Evolutionary conservation across 805 yeast genomes (phyloP).

Genomic region (Metschnikowia anglica): DNA sequence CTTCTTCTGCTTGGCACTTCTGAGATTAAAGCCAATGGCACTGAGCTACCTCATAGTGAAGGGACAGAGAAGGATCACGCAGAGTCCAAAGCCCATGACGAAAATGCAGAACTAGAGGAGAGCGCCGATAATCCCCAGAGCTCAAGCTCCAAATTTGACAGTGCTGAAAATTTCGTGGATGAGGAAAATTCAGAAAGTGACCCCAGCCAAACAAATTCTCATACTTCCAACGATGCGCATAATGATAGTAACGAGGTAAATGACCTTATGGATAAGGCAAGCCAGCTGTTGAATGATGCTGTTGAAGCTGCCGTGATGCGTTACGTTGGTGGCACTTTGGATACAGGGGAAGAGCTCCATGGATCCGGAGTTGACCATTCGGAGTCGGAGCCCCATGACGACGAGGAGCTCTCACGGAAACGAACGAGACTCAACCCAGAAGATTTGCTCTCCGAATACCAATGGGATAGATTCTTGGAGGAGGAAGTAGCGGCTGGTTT

Average conservation of each 20-base stretch:
- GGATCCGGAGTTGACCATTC: slow-evolving; percentile 3
- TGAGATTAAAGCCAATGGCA: not conserved
- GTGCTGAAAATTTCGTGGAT: not conserved
- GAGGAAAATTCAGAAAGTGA: not conserved
- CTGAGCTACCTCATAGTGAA: slow-evolving; percentile 1
- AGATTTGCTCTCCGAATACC: slow-evolving; percentile 51
- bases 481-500: slow-evolving; percentile 24
- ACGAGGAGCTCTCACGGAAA: slow-evolving; percentile 19
- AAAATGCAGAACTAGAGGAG: not conserved
- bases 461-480: slow-evolving; percentile 43
- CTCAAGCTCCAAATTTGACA: not conserved
- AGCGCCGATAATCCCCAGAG: not conserved
- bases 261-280: slow-evolving; percentile 26
- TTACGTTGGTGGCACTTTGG: slow-evolving; percentile 65
- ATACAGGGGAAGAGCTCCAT: slow-evolving; percentile 18
- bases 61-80: not conserved
- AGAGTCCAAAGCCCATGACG: not conserved
- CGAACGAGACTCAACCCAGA: slow-evolving; percentile 26
- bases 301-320: slow-evolving; percentile 81
- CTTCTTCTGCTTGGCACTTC: slow-evolving; percentile 39
- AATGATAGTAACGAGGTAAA: slow-evolving; percentile 6
- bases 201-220: not conserved
- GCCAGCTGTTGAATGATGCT: slow-evolving; percentile 46
- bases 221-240: not conserved
- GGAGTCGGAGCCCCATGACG: slow-evolving; percentile 9